Percentiles rank a stretch among this genome's conserved stretches.
Evolutionary conservation across 1,284 basidiomycete genomes (phyloP).

Genomic region (Papiliotrema nemorosa): DNA sequence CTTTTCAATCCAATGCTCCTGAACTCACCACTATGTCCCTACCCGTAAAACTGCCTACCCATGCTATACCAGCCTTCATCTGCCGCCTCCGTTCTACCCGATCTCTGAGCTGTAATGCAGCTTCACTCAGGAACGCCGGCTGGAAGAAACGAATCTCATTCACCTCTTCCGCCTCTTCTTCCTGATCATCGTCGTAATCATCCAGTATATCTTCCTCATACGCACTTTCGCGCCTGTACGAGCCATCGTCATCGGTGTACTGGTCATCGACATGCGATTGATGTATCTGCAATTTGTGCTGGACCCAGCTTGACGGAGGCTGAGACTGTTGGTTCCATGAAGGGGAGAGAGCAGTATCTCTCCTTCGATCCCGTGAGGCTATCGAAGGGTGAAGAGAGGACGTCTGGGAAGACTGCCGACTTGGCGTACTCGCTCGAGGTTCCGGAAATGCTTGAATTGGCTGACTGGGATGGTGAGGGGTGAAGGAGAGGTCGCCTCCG

Average conservation of each 20-base stretch:
- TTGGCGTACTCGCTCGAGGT: conserved; percentile 2
- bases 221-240: conserved; percentile 11
- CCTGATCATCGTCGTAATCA: conserved; percentile 52
- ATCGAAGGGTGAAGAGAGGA: conserved; percentile 24
- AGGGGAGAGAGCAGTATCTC: conserved; percentile 21
- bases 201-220: conserved; percentile 48
- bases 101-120: conserved; percentile 82
- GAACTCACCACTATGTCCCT: conserved; percentile 81
- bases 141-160: conserved; percentile 79
- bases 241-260: conserved; percentile 50
- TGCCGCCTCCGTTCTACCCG: conserved; percentile 79
- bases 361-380: conserved; percentile 6
- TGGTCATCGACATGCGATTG: conserved; percentile 46
- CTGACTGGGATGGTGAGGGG: not conserved
- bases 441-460: not conserved
- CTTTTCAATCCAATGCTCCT: not conserved
- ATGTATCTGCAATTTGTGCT: conserved; percentile 46
- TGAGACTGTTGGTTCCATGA: conserved; percentile 36
- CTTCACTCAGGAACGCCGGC: conserved; percentile 77
- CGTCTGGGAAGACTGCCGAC: conserved; percentile 18
- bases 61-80: conserved; percentile 84
- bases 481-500: not conserved
- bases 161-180: conserved; percentile 56
- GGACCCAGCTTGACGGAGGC: conserved; percentile 41
- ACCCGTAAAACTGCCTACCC: conserved; percentile 82